These are phyloP conservation scores for Sporothrix pallida DNA, from an alignment of 2,329 filamentous ascomycete species.

Conservation along the genomic window DNA sequence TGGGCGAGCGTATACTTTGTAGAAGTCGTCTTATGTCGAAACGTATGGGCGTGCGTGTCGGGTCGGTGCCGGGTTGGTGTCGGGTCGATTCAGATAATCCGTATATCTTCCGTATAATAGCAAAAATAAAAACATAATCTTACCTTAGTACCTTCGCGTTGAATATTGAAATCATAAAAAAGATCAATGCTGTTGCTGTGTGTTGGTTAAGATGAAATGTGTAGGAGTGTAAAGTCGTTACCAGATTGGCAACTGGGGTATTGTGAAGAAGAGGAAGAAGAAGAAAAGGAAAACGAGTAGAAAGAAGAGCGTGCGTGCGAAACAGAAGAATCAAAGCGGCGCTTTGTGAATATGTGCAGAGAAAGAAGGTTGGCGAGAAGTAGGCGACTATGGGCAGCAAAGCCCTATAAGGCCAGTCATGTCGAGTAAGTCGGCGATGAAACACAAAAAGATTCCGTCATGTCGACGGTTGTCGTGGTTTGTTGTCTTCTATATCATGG, in stretches of 20 bases:
- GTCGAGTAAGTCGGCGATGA: background rate
- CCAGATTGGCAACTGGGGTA: slow-evolving; percentile 16
- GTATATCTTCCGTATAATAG: background rate
- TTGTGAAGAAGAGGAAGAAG: background rate
- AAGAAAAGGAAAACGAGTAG: background rate
- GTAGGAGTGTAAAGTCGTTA: background rate
- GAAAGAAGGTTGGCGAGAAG: background rate
- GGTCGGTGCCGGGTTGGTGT: background rate
- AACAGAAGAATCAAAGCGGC: background rate
- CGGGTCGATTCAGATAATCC: background rate
- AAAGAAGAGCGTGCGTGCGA: background rate
- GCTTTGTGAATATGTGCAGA: slow-evolving; percentile 1
- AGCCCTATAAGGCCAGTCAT: background rate
- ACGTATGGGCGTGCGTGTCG: no score
- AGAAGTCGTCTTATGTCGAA: background rate
- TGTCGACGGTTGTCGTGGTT: background rate
- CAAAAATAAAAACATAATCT: background rate
- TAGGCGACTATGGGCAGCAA: background rate
- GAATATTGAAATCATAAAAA: background rate
- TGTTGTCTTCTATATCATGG: slow-evolving; percentile 15
- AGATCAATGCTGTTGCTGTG: background rate
- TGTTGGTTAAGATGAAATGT: slow-evolving; percentile 14
- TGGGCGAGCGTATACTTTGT: no score
- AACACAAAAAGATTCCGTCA: background rate
- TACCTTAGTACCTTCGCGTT: background rate